Evolutionary conservation across 1,284 basidiomycete genomes (phyloP).

Genomic region (Rhodotorula sp.): DNA sequence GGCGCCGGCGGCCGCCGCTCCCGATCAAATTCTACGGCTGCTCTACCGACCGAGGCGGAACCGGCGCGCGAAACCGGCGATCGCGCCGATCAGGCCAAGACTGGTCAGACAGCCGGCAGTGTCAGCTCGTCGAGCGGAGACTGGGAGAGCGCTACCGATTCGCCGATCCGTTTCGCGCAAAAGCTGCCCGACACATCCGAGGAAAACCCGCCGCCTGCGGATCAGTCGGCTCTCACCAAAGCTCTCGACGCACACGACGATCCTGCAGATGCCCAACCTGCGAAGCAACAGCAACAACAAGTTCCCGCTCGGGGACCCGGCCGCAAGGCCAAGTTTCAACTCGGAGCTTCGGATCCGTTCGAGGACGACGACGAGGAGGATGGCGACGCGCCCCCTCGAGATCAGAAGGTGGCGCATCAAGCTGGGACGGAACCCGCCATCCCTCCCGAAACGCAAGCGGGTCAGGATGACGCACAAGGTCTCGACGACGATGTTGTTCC

Average conservation of each 20-base stretch:
- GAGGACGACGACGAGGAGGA: conserved; percentile 20
- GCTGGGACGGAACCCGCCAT: background rate
- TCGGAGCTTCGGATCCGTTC: conserved; percentile 7
- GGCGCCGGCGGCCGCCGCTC: background rate
- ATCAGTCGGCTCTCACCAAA: conserved; percentile 17
- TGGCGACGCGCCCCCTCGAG: background rate
- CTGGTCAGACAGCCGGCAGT: conserved; percentile 1
- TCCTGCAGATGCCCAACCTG: background rate
- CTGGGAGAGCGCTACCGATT: conserved; percentile 39
- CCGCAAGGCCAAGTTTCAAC: conserved; percentile 30
- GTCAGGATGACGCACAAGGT: background rate
- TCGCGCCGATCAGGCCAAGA: background rate
- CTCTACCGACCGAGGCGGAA: no score
- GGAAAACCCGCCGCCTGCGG: conserved; percentile 3
- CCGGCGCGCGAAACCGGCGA: background rate
- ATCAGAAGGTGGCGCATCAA: background rate
- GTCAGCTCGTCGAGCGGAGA: conserved; percentile 21
- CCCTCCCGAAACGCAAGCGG: background rate
- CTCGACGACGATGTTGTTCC: conserved; percentile 1
- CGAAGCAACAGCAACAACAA: background rate
- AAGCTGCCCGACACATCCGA: conserved; percentile 21
- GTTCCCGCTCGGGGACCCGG: background rate
- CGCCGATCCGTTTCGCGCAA: conserved; percentile 19
- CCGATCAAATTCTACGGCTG: background rate
- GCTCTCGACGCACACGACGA: conserved; percentile 13